A percentile compares a stretch with the other conserved stretches of the same genome.
Evolutionary conservation across 148 eudicot genomes (phyloP).

Genomic region (Dysphania ambrosioides): DNA sequence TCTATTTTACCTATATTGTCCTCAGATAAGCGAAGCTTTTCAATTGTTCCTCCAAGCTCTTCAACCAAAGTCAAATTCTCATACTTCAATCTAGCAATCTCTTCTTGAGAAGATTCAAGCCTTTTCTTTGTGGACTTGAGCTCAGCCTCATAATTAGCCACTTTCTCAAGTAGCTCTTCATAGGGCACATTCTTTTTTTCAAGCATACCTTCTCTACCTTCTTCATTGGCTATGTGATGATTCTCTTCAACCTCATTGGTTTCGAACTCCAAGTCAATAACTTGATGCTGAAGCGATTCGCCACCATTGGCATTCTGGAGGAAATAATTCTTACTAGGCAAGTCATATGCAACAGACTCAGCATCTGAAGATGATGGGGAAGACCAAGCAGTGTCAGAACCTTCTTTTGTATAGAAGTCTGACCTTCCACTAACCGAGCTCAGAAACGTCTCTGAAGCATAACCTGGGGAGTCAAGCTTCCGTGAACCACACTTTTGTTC

Average conservation of each 20-base stretch:
- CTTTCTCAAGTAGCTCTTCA: conserved; percentile 36
- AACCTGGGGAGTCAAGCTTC: conserved; percentile 26
- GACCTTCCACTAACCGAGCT: conserved; percentile 51
- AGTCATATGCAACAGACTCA: conserved; percentile 51
- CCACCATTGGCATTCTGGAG: conserved; percentile 26
- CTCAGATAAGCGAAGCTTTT: conserved; percentile 36
- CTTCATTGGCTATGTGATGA: conserved; percentile 7
- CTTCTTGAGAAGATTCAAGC: conserved; percentile 50
- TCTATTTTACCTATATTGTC: conserved; percentile 30
- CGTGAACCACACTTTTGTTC: conserved; percentile 34
- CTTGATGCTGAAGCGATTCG: conserved; percentile 24
- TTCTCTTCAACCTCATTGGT: conserved; percentile 22
- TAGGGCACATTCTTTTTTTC: conserved; percentile 31
- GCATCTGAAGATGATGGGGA: conserved; percentile 58
- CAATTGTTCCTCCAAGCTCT: conserved; percentile 40
- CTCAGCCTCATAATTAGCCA: conserved; percentile 45
- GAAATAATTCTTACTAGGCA: conserved; percentile 32
- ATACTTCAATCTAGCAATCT: conserved; percentile 44
- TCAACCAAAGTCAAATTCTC: conserved; percentile 43
- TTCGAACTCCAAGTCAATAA: conserved; percentile 18
- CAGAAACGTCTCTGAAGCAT: conserved; percentile 32
- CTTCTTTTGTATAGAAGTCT: conserved; percentile 46
- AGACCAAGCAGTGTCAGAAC: conserved; percentile 43
- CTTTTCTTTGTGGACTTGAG: conserved; percentile 39
- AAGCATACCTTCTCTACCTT: conserved; percentile 8